These are phyloP conservation scores for Piper betle DNA, from an alignment of 164 flowering plant genomes.

Conservation along the genomic window DNA sequence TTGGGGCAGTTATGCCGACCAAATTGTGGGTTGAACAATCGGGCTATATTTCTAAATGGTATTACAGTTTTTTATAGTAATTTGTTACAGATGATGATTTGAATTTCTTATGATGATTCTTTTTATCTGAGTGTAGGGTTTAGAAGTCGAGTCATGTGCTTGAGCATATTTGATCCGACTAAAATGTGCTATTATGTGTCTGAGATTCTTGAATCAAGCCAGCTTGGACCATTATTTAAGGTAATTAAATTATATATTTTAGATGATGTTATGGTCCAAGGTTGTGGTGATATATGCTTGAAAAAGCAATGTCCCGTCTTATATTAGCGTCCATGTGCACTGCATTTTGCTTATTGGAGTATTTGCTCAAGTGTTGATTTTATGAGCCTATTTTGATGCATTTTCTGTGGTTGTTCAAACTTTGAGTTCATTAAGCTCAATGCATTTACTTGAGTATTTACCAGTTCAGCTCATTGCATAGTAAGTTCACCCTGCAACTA, in stretches of 20 bases:
- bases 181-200: conserved; percentile 59
- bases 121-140: conserved; percentile 51
- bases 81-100: not conserved
- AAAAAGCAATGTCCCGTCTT: not conserved
- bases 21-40: conserved; percentile 67
- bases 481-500: no score
- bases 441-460: no score
- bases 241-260: conserved; percentile 22
- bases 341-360: no score
- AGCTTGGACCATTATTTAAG: conserved; percentile 67
- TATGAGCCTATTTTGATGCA: no score
- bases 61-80: conserved; percentile 1
- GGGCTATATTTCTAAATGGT: conserved; percentile 87
- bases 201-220: conserved; percentile 75
- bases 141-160: conserved; percentile 72
- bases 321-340: no score
- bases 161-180: conserved; percentile 65
- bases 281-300: not conserved
- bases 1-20: conserved; percentile 55
- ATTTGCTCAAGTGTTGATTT: no score
- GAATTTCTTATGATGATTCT: not conserved
- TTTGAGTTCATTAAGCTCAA: no score
- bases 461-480: no score
- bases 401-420: no score
- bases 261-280: no score